Percentiles rank a stretch among this genome's conserved stretches.
These are phyloP conservation scores for Glycine soja DNA, from an alignment of 306 rosid genomes.

Conservation along the genomic window DNA sequence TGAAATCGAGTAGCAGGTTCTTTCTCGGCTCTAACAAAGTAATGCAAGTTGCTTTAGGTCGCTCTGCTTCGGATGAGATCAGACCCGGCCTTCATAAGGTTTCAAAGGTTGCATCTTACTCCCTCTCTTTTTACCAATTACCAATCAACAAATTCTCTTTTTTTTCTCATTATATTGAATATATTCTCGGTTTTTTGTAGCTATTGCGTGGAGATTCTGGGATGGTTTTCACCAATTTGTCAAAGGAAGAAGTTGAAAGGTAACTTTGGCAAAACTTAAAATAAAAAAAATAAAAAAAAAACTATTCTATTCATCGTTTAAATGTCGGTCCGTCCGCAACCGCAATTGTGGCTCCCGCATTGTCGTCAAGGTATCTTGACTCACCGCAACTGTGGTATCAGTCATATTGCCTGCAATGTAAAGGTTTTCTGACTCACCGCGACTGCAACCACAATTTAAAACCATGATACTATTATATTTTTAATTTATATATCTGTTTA, in stretches of 20 bases:
- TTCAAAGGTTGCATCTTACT: conserved; percentile 68
- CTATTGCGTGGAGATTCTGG: conserved; percentile 90
- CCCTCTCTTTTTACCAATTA: not conserved
- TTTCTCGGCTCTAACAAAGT: conserved; percentile 97
- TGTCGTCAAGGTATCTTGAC: no score
- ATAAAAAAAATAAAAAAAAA: no score
- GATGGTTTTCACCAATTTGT: conserved; percentile 72
- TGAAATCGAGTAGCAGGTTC: conserved; percentile 81
- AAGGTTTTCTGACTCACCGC: no score
- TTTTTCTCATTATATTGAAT: not conserved
- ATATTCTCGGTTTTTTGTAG: conserved; percentile 43
- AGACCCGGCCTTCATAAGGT: conserved; percentile 64
- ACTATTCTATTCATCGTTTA: no score
- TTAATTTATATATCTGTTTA: no score
- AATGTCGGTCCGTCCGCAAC: no score
- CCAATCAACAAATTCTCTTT: not conserved
- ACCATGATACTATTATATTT: no score
- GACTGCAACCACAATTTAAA: no score
- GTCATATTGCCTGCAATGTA: no score
- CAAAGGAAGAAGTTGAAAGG: conserved; percentile 91
- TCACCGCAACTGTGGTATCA: no score
- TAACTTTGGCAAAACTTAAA: conserved; percentile 26
- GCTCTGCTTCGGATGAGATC: conserved; percentile 79
- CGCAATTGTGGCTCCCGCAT: no score
- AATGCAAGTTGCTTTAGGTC: conserved; percentile 88